Evolutionary conservation across 768 basidiomycete species (phyloP).

Genomic region (Mrakia blollopis): DNA sequence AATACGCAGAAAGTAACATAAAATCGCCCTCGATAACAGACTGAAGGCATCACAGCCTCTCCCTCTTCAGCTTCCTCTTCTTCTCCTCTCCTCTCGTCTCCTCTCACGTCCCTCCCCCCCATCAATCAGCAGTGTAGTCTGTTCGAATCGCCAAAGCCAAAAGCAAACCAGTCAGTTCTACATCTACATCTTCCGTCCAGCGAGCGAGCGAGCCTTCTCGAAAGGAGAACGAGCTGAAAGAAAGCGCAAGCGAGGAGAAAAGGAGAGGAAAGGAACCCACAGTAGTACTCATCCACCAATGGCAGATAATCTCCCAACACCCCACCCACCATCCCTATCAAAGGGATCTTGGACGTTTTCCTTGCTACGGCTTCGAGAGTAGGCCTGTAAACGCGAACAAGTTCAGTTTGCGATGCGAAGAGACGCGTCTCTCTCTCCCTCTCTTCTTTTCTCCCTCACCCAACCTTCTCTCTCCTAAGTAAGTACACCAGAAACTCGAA

Average conservation of each 20-base stretch:
- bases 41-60: too few relatives aligned
- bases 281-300: conserved; percentile 27
- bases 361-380: conserved; percentile 17
- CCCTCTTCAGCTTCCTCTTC: too few relatives aligned
- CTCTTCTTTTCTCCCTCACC: not conserved
- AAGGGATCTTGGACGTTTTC: conserved; percentile 17
- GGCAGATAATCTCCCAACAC: conserved; percentile 27
- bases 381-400: not conserved
- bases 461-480: too few relatives aligned
- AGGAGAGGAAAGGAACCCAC: not conserved
- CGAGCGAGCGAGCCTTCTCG: too few relatives aligned
- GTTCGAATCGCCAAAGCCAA: not conserved
- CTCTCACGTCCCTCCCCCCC: not conserved
- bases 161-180: not conserved
- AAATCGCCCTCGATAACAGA: too few relatives aligned
- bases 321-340: conserved; percentile 20
- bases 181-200: too few relatives aligned
- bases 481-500: too few relatives aligned
- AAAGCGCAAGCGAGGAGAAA: not conserved
- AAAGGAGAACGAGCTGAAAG: too few relatives aligned
- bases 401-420: not conserved
- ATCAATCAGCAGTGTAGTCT: conserved; percentile 18
- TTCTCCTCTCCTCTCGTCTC: too few relatives aligned
- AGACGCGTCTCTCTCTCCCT: not conserved
- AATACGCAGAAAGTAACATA: too few relatives aligned